These are phyloP conservation scores for Ophiosphaerella narmari DNA, from an alignment of 2,329 filamentous ascomycete genomes.

Conservation along the genomic window DNA sequence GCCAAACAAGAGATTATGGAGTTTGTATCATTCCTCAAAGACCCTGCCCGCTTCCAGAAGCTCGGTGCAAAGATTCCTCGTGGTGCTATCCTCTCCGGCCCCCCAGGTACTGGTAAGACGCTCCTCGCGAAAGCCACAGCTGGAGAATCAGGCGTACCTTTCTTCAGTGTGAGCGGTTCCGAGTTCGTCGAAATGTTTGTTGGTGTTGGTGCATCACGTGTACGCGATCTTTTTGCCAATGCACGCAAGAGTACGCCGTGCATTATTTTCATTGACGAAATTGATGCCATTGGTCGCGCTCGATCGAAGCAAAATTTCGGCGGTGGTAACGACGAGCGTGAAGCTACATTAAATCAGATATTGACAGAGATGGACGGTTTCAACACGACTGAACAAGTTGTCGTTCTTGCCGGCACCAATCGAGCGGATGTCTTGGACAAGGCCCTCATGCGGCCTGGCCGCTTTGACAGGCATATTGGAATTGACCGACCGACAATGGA, in stretches of 20 bases:
- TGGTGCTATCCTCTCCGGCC: slow-evolving; percentile 94
- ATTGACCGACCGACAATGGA: slow-evolving; percentile 98
- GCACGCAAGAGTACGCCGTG: slow-evolving; percentile 95
- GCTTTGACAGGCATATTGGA: slow-evolving; percentile 94
- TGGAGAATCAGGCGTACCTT: slow-evolving; percentile 93
- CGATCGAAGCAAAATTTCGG: slow-evolving; percentile 81
- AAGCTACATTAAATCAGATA: slow-evolving; percentile 97
- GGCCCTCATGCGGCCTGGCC: slow-evolving; percentile 92
- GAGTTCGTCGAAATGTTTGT: slow-evolving; percentile 99
- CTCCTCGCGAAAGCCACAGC: slow-evolving; percentile 95
- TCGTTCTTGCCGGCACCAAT: slow-evolving; percentile 96
- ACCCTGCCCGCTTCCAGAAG: slow-evolving; percentile 88
- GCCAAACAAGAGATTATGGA: slow-evolving; percentile 99
- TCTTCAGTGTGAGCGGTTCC: slow-evolving; percentile 97
- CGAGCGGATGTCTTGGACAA: slow-evolving; percentile 92
- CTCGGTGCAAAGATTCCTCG: slow-evolving; percentile 97
- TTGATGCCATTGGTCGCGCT: slow-evolving; percentile 94
- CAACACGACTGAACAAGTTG: slow-evolving; percentile 94
- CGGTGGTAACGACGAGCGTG: slow-evolving; percentile 94
- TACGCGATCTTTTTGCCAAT: slow-evolving; percentile 91
- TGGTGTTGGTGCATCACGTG: slow-evolving; percentile 93
- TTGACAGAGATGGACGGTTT: slow-evolving; percentile 99
- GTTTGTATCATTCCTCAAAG: slow-evolving; percentile 95
- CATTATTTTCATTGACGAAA: slow-evolving; percentile 99
- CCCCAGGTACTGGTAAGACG: slow-evolving; percentile 97